These are phyloP conservation scores for Aspergillus proliferans DNA, from an alignment of 2,329 filamentous ascomycete genomes.

Conservation along the genomic window DNA sequence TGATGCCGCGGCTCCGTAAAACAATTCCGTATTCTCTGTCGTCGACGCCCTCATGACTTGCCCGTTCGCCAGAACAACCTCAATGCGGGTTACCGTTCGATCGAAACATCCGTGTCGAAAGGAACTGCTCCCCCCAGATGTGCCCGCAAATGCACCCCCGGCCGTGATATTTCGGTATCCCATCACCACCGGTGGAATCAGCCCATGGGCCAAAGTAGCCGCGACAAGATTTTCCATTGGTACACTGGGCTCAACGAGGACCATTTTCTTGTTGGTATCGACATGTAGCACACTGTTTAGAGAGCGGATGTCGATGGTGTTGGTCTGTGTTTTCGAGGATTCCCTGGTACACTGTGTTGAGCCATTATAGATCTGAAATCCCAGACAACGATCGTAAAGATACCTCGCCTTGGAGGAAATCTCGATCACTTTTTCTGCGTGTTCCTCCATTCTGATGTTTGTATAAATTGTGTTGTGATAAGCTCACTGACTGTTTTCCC, in stretches of 20 bases:
- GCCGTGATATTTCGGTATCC: conserved; percentile 64
- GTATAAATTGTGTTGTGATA: neutral
- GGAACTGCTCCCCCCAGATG: conserved; percentile 59
- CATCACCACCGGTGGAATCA: conserved; percentile 61
- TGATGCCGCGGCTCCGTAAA: conserved; percentile 52
- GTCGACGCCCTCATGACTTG: conserved; percentile 43
- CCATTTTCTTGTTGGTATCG: conserved; percentile 47
- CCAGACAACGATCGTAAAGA: conserved; percentile 46
- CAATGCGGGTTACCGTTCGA: conserved; percentile 52
- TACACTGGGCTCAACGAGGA: conserved; percentile 63
- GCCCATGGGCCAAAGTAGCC: conserved; percentile 47
- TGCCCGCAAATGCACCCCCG: conserved; percentile 60
- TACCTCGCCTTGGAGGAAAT: conserved; percentile 8
- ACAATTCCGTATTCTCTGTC: conserved; percentile 47
- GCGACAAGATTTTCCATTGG: conserved; percentile 58
- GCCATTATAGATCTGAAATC: conserved; percentile 68
- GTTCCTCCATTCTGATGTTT: neutral
- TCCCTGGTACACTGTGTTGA: conserved; percentile 67
- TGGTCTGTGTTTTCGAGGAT: conserved; percentile 32
- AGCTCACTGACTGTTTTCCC: no score
- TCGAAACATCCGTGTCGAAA: conserved; percentile 62
- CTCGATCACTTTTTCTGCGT: conserved; percentile 3
- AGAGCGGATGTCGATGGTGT: conserved; percentile 60
- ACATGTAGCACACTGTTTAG: conserved; percentile 58
- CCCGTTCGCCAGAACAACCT: conserved; percentile 57